Conservation (phyloP, 2,329 filamentous ascomycete genomes). For the Pseudogymnoascus sp. region DNA sequence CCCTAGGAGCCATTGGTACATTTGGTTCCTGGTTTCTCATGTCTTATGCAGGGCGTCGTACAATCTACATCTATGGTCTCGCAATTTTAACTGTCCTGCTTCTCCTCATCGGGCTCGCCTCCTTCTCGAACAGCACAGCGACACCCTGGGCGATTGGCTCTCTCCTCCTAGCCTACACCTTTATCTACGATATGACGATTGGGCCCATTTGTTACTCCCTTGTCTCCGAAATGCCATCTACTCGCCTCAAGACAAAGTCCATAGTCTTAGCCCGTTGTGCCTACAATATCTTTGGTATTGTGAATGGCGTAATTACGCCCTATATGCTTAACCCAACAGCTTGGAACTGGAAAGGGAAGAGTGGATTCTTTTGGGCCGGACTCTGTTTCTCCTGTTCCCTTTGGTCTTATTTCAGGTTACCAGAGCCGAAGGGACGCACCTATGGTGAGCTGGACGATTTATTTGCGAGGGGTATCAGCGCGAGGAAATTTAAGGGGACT, state of each 20-base stretch:
- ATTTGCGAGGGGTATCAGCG: slow-evolving; percentile 58
- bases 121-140: slow-evolving; percentile 23
- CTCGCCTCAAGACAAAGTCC: slow-evolving; percentile 80
- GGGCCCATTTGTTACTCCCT: slow-evolving; percentile 84
- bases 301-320: slow-evolving; percentile 72
- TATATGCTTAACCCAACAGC: slow-evolving; percentile 84
- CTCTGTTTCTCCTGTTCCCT: slow-evolving; percentile 73
- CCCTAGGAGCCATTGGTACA: slow-evolving; percentile 42
- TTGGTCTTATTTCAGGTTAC: slow-evolving; percentile 72
- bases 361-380: slow-evolving; percentile 81
- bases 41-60: slow-evolving; percentile 42
- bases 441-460: slow-evolving; percentile 79
- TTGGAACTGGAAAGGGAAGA: slow-evolving; percentile 80
- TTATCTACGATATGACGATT: slow-evolving; percentile 76
- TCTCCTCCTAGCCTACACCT: slow-evolving; percentile 74
- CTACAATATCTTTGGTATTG: slow-evolving; percentile 63
- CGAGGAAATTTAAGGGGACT: slow-evolving; percentile 37
- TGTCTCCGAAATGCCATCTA: slow-evolving; percentile 72
- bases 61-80: slow-evolving; percentile 69
- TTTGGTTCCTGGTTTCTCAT: slow-evolving; percentile 42
- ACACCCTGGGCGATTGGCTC: slow-evolving; percentile 36
- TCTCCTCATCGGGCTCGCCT: slow-evolving; percentile 58
- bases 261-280: slow-evolving; percentile 74
- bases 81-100: slow-evolving; percentile 67
- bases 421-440: slow-evolving; percentile 68